Conservation (phyloP, 257 asterid species). For the Paraleonurus japonicus region DNA sequence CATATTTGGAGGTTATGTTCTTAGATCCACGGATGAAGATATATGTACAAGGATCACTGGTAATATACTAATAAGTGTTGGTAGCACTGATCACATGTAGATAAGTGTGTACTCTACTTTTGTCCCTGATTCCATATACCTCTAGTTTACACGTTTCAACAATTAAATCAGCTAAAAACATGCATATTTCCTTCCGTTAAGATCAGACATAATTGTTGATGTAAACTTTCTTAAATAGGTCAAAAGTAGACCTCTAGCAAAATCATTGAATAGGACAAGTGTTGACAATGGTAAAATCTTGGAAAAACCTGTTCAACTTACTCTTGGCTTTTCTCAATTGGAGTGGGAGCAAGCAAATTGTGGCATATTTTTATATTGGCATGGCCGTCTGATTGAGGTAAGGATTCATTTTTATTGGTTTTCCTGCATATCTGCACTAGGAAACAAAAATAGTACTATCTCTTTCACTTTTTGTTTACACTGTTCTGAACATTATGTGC, state of each 20-base stretch:
- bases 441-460: slow-evolving; percentile 4
- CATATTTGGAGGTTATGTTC: slow-evolving; percentile 78
- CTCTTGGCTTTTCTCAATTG: slow-evolving; percentile 63
- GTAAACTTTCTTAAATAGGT: slow-evolving; percentile 42
- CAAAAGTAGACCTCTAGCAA: slow-evolving; percentile 63
- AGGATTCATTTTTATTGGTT: slow-evolving; percentile 18
- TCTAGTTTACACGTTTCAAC: slow-evolving; percentile 10
- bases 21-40: slow-evolving; percentile 83
- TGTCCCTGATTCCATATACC: neutral
- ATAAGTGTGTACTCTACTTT: neutral
- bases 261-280: slow-evolving; percentile 58
- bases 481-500: neutral
- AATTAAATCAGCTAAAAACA: neutral
- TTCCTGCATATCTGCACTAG: slow-evolving; percentile 1
- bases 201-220: neutral
- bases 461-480: neutral
- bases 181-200: neutral
- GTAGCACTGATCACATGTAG: slow-evolving; percentile 43
- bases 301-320: slow-evolving; percentile 56
- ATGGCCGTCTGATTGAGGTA: slow-evolving; percentile 88
- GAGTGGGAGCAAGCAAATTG: slow-evolving; percentile 82
- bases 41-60: slow-evolving; percentile 73
- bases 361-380: slow-evolving; percentile 84
- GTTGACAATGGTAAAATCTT: slow-evolving; percentile 47
- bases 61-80: slow-evolving; percentile 25